These are phyloP conservation scores for Pseudogymnoascus verrucosus DNA, from an alignment of 2,329 filamentous ascomycete species.

Conservation along the genomic window DNA sequence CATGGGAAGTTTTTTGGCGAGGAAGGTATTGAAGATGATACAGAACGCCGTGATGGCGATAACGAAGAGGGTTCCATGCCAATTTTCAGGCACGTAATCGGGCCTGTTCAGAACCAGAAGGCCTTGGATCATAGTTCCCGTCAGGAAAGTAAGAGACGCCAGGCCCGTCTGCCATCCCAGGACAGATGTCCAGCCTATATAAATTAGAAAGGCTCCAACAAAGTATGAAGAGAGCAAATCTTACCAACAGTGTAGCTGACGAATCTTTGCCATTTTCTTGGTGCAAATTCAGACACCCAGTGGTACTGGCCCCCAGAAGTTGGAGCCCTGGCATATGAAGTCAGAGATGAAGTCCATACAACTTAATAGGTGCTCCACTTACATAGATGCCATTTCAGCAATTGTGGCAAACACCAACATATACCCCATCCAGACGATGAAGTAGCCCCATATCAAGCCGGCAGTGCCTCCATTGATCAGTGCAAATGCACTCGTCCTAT, in stretches of 20 bases:
- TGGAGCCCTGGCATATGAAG: conserved; percentile 34
- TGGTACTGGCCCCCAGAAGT: conserved; percentile 52
- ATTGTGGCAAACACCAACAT: conserved; percentile 20
- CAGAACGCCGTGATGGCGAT: conserved; percentile 35
- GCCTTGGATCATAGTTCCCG: conserved; percentile 38
- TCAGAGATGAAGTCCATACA: neutral
- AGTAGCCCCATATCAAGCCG: conserved; percentile 35
- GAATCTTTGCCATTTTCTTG: conserved; percentile 39
- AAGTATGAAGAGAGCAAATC: conserved; percentile 11
- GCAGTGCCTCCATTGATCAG: conserved; percentile 17
- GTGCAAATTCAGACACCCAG: conserved; percentile 48
- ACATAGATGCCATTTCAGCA: conserved; percentile 25
- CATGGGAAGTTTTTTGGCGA: conserved; percentile 32
- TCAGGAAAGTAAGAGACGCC: conserved; percentile 35
- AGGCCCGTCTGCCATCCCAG: conserved; percentile 38
- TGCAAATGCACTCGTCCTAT: conserved; percentile 27
- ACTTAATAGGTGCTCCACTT: conserved; percentile 7
- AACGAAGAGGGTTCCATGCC: conserved; percentile 37
- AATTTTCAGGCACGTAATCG: conserved; percentile 29
- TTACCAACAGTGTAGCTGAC: conserved; percentile 44
- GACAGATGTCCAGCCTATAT: conserved; percentile 37
- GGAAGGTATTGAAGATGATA: conserved; percentile 37
- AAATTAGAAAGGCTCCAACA: neutral
- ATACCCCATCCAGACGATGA: conserved; percentile 28
- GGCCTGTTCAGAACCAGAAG: conserved; percentile 28